phyloP scores from a whole-genome alignment of 2,329 filamentous ascomycete genomes.

The Colletotrichum shisoi region DNA sequence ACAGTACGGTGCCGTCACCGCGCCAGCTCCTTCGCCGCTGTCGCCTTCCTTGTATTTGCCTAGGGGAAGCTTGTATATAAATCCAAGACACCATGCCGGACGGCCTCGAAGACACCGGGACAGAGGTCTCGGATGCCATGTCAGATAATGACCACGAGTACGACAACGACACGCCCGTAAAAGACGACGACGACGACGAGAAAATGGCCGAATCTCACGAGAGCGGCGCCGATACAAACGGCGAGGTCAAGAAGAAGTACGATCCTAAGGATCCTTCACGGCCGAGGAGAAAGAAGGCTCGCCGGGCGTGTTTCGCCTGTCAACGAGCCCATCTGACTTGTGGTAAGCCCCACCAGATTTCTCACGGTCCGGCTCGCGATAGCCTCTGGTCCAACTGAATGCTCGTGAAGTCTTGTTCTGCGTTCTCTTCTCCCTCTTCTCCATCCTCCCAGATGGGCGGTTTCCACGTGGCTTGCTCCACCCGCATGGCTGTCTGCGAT shows the following conservation, averaged over 20 bases:
- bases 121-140: conserved; percentile 65
- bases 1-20: conserved; percentile 47
- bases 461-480: conserved; percentile 17
- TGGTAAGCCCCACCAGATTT: conserved; percentile 70
- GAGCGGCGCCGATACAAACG: conserved; percentile 53
- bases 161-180: conserved; percentile 57
- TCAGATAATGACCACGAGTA: conserved; percentile 68
- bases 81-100: conserved; percentile 64
- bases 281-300: conserved; percentile 92
- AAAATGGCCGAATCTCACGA: conserved; percentile 59
- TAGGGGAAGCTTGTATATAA: conserved; percentile 55
- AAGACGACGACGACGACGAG: conserved; percentile 58
- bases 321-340: conserved; percentile 97
- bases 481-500: conserved; percentile 2
- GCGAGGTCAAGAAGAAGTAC: conserved; percentile 71
- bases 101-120: conserved; percentile 61
- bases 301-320: conserved; percentile 94
- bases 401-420: conserved; percentile 34
- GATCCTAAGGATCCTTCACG: conserved; percentile 89
- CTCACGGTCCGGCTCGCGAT: conserved; percentile 20
- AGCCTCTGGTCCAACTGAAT: conserved; percentile 31
- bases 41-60: conserved; percentile 9
- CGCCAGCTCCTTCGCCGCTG: conserved; percentile 37
- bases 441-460: conserved; percentile 21
- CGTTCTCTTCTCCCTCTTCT: conserved; percentile 14